These are phyloP conservation scores for Ramalina intermedia DNA, from an alignment of 495 filamentous ascomycete species.

Conservation along the genomic window DNA sequence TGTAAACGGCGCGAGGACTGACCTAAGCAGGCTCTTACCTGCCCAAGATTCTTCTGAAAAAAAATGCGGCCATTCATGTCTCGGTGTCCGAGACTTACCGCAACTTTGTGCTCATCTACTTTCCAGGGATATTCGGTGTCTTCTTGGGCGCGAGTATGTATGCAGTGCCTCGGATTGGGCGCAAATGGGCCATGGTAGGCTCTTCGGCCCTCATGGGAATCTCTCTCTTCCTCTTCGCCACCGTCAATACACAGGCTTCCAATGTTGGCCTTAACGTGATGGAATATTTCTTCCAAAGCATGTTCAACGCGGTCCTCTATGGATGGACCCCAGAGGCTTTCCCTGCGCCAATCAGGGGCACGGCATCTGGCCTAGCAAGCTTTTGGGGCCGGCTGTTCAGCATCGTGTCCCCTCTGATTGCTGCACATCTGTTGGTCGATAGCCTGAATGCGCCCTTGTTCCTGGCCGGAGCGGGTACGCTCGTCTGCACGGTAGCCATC, in stretches of 20 bases:
- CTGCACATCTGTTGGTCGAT: constrained; percentile 19
- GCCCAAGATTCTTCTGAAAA: constrained; percentile 25
- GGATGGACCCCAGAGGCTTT: constrained; percentile 44
- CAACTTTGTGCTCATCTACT: constrained; percentile 30
- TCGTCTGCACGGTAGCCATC: constrained; percentile 28
- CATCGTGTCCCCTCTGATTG: constrained; percentile 30
- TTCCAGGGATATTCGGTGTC: constrained; percentile 29
- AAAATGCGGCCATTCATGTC: constrained; percentile 22
- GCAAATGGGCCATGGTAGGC: constrained; percentile 31
- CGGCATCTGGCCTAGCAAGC: constrained; percentile 35
- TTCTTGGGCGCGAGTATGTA: constrained; percentile 26
- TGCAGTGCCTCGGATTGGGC: constrained; percentile 24
- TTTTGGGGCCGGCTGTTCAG: constrained; percentile 33
- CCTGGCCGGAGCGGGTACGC: constrained; percentile 28
- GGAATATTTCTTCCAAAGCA: constrained; percentile 35
- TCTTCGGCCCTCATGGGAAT: constrained; percentile 31
- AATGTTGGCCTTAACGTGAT: constrained; percentile 31
- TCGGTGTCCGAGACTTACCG: constrained; percentile 25
- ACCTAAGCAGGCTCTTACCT: constrained; percentile 23
- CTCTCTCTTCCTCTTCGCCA: constrained; percentile 30
- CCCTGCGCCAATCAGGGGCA: constrained; percentile 37
- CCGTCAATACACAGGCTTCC: constrained; percentile 26
- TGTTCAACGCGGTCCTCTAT: constrained; percentile 42
- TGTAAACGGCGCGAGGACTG: too few relatives aligned
- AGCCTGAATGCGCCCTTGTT: constrained; percentile 25